A percentile compares a stretch with the other conserved stretches of the same genome.
Conservation (phyloP, 2,329 filamentous ascomycete species). For the Aspergillus alliaceus region DNA sequence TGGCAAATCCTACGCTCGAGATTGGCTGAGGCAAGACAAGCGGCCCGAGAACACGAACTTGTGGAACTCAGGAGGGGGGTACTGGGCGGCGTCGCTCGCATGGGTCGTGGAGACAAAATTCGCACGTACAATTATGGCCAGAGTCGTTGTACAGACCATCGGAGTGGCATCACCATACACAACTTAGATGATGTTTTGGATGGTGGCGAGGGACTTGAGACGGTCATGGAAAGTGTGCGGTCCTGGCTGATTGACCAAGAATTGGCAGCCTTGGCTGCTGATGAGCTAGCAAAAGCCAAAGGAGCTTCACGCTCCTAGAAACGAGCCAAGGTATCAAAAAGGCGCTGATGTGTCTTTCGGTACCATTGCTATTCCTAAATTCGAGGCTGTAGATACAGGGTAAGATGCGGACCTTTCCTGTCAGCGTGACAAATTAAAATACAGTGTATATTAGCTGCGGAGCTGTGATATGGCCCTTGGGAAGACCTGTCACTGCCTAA, state of each 20-base stretch:
- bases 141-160: constrained; percentile 84
- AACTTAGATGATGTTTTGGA: constrained; percentile 78
- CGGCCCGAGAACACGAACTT: constrained; percentile 80
- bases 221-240: constrained; percentile 74
- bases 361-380: constrained; percentile 9
- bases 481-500: not conserved
- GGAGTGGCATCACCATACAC: constrained; percentile 75
- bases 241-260: constrained; percentile 75
- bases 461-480: not conserved
- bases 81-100: constrained; percentile 71
- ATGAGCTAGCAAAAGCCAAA: constrained; percentile 54
- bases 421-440: not conserved
- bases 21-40: constrained; percentile 75
- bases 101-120: constrained; percentile 91
- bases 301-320: constrained; percentile 5
- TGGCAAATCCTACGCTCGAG: constrained; percentile 83
- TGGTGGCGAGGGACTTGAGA: constrained; percentile 71
- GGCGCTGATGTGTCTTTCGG: not conserved
- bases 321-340: constrained; percentile 1
- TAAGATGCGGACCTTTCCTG: not conserved
- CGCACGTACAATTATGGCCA: constrained; percentile 82
- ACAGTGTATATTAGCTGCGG: not conserved
- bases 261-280: constrained; percentile 66
- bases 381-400: not conserved
- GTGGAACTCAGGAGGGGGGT: constrained; percentile 73